Percentiles rank a stretch among this genome's conserved stretches.
Evolutionary conservation across 805 yeast species (phyloP).

Genomic region (Pichia deserticola): DNA sequence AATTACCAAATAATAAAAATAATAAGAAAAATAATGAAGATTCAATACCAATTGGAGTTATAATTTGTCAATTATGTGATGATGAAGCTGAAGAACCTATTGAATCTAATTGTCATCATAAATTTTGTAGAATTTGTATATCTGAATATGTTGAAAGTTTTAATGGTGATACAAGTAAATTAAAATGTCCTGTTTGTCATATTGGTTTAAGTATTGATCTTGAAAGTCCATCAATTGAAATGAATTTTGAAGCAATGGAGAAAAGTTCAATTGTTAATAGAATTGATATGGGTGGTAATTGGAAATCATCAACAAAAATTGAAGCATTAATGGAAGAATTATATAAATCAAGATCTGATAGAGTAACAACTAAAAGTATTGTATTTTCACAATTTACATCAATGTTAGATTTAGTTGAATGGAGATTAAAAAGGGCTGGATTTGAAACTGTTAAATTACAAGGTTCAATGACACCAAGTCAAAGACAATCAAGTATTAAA

Average conservation of each 20-base stretch:
- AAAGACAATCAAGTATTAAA: constrained; percentile 84
- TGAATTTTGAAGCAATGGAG: constrained; percentile 48
- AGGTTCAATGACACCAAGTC: constrained; percentile 96
- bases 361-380: constrained; percentile 86
- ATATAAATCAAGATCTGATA: constrained; percentile 76
- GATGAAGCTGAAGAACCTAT: constrained; percentile 98
- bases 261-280: constrained; percentile 77
- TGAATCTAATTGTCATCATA: constrained; percentile 88
- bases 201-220: constrained; percentile 87
- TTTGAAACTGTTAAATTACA: constrained; percentile 89
- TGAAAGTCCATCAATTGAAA: constrained; percentile 76
- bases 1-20: constrained; percentile 29
- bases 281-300: constrained; percentile 76
- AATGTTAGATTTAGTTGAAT: constrained; percentile 92
- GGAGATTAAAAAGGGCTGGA: constrained; percentile 93
- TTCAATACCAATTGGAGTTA: constrained; percentile 32
- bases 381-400: constrained; percentile 88
- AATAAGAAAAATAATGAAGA: background rate
- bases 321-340: constrained; percentile 94
- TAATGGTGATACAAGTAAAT: constrained; percentile 46
- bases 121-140: constrained; percentile 88
- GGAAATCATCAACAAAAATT: constrained; percentile 94
- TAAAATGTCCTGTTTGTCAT: constrained; percentile 95
- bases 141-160: constrained; percentile 82
- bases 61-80: constrained; percentile 89